Evolutionary conservation across 129 eudicot species (phyloP), one percentile per base, ranked within the genome.

Genomic region (Flaveria trinervia): DNA sequence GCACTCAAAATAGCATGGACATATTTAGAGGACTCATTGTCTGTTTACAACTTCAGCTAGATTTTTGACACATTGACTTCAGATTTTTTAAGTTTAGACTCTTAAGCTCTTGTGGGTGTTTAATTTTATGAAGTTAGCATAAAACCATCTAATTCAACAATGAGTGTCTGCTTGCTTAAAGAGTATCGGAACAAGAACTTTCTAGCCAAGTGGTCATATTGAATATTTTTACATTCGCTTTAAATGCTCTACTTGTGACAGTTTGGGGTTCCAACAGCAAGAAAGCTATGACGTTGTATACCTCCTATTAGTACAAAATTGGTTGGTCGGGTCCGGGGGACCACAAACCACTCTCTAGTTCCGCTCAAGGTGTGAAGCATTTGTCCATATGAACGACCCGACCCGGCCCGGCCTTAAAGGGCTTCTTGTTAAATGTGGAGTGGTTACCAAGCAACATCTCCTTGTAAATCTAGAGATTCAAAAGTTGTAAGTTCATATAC

Each of bases 151-250:
- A 80, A 73, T 73, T 73, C 74, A 43, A 80, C 83, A 25, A 65
- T 52, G 74, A 80, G 83, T 80, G 74, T 73, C 61, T 79, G 71
- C 30, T 78, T 79, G 82, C 55, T 36, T 79, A 80, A 80, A 75
- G 22, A 64, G 13, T 64, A 7, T 11, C 45, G 45, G 68, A 2
- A 28, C 69, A 16, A 30, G 18, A 64, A 64, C 69, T 30, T 64
- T 64, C 33, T 44, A 30, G 30, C 67, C 4, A 46, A 64, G 12
- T 22, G 46, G 45, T 64, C 22, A 30, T 9, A 14, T 1, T 30
- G 25, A 39, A 61, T 14, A 12, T 30, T 30, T 64, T 14, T 28
- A 14, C 20, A 5, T 14, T 30, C 7, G 5, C 44, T 28, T 14
- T 44, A 15, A 64, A 39, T 30, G 16, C 20, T 30, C 44, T 14